Evolutionary conservation across 2,329 filamentous ascomycete genomes (phyloP), one percentile per base, ranked within the genome.

Genomic region (Ophiostoma novo-ulmi): DNA sequence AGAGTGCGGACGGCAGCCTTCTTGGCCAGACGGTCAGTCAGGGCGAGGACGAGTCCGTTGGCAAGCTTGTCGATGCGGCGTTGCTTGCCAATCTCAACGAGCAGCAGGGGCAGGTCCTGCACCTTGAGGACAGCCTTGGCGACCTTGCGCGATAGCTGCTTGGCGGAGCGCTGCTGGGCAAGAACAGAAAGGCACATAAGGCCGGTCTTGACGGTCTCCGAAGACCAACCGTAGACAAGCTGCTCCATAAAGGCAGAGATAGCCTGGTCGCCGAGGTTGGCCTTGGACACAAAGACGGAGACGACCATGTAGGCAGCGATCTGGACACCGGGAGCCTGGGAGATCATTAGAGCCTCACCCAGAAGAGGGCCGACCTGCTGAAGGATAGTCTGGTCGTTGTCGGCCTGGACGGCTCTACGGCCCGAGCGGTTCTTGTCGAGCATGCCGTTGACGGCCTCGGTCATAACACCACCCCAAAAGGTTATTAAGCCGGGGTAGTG

Each of bases 251-350:
- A 85, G 1, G 90, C 89, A 70, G 91, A 89, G n/a, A 98, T 83
- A 1, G 94, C 87, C 71, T 87, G 86, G 75, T 98, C 93, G 66
- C 91, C 88, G 17, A 98, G 84, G 67, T 87, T 85, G 0, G 91
- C 89, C 79, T 97, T 97, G 67, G 92, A 89, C 7, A 92, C 93
- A 73, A 98, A 85, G 67, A 98, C 88, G 7, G 93, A 88, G 70
- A 94, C 86, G 26, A 97, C 88, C 91, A 97, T 97, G 79, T 97
- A 98, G 71, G 91, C 94, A 20, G 91, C 93, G 72, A 96, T 86
- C 74, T 94, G 91, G 61, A 97, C 82, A 73, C 94, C 92, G 0
- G 93, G 87, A 0, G 90, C 88, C 72, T 90, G 88, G 75, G 89
- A 89, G 82, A 94, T 86, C 10, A 89, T 85, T 72, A 98, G 84